Evolutionary conservation across 179 eudicot species (phyloP).

Genomic region (Amaranthus tricolor): DNA sequence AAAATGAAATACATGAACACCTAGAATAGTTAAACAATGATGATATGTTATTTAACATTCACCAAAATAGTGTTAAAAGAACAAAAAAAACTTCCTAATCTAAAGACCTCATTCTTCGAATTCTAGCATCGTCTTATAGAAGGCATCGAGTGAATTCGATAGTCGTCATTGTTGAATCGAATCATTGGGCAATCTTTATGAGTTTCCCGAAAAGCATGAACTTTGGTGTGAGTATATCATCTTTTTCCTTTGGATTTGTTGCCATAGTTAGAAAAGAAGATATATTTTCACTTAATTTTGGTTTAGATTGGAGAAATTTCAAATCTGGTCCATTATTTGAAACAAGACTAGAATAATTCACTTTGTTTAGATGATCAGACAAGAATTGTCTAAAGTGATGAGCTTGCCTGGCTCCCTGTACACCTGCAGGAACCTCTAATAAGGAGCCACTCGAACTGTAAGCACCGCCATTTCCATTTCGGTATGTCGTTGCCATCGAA

Average conservation of each 20-base stretch:
- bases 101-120: constrained; percentile 52
- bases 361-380: constrained; percentile 59
- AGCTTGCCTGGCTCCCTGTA: constrained; percentile 99
- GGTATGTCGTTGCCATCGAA: constrained; percentile 40
- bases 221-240: constrained; percentile 31
- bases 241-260: constrained; percentile 40
- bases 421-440: constrained; percentile 64
- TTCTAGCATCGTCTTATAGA: constrained; percentile 49
- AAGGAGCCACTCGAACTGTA: constrained; percentile 55
- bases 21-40: background rate
- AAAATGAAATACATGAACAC: constrained; percentile 1
- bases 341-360: constrained; percentile 42
- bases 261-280: constrained; percentile 41
- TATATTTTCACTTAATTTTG: constrained; percentile 30
- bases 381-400: constrained; percentile 65
- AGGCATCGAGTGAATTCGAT: constrained; percentile 42
- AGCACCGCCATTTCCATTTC: constrained; percentile 29
- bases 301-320: constrained; percentile 26
- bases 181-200: constrained; percentile 43
- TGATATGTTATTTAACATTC: constrained; percentile 12
- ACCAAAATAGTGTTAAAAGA: constrained; percentile 1
- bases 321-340: constrained; percentile 31
- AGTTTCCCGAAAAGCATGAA: constrained; percentile 78
- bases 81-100: constrained; percentile 7
- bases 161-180: constrained; percentile 35